These are phyloP conservation scores for Aspergillus ellipticus DNA, from an alignment of 495 filamentous ascomycete species.

Conservation along the genomic window DNA sequence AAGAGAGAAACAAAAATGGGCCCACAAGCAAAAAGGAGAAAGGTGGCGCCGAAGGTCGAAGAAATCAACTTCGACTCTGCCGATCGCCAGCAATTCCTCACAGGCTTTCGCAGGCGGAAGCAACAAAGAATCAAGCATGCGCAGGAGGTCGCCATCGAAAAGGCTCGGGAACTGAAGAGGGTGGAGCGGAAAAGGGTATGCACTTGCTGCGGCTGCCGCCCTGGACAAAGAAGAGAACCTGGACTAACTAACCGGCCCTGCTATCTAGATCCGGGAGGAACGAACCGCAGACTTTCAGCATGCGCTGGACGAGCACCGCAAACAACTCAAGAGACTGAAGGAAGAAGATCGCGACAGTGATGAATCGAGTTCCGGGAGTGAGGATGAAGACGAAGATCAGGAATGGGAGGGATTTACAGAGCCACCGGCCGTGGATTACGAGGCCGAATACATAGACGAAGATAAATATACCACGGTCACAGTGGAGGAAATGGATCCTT, in stretches of 20 bases:
- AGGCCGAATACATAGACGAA: slow-evolving; percentile 95
- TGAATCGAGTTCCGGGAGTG: slow-evolving; percentile 29
- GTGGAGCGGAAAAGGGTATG: slow-evolving; percentile 66
- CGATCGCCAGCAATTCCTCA: slow-evolving; percentile 79
- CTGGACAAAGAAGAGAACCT: neutral
- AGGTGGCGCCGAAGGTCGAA: slow-evolving; percentile 55
- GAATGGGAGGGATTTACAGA: slow-evolving; percentile 64
- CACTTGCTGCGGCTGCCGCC: neutral
- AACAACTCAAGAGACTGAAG: slow-evolving; percentile 49
- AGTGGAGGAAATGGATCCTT: slow-evolving; percentile 82
- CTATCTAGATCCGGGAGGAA: slow-evolving; percentile 68
- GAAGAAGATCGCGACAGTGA: slow-evolving; percentile 51
- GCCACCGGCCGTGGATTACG: slow-evolving; percentile 62
- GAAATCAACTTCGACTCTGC: slow-evolving; percentile 80
- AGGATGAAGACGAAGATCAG: slow-evolving; percentile 38
- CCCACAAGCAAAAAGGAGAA: slow-evolving; percentile 63
- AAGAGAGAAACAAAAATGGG: slow-evolving; percentile 35
- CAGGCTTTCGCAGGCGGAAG: slow-evolving; percentile 96
- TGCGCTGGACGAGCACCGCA: slow-evolving; percentile 70
- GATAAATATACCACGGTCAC: slow-evolving; percentile 93
- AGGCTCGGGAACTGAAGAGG: slow-evolving; percentile 69
- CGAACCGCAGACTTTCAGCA: slow-evolving; percentile 73
- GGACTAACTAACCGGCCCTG: slow-evolving; percentile 16
- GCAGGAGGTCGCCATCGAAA: slow-evolving; percentile 68
- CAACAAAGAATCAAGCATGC: slow-evolving; percentile 76